These are phyloP conservation scores for Ceratobasidium papillatum DNA, from an alignment of 1,284 basidiomycete genomes.

Conservation along the genomic window DNA sequence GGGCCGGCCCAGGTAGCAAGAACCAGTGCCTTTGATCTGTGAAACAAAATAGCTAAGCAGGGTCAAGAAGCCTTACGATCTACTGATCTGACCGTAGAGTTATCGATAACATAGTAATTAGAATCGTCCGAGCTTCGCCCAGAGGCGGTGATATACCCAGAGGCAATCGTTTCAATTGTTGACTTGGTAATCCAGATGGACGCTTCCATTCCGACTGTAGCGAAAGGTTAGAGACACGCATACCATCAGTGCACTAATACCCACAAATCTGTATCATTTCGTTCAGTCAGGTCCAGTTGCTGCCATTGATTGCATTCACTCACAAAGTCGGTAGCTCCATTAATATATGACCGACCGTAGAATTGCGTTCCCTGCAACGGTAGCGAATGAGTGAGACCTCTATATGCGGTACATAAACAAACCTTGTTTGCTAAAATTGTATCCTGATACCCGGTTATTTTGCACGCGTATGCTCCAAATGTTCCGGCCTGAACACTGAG, in stretches of 20 bases:
- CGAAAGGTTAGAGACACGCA: background rate
- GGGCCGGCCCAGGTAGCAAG: constrained; percentile 39
- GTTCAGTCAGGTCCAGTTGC: background rate
- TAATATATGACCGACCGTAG: constrained; percentile 42
- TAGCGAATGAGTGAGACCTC: background rate
- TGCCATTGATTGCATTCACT: background rate
- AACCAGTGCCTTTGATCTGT: constrained; percentile 6
- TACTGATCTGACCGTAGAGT: constrained; percentile 37
- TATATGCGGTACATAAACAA: background rate
- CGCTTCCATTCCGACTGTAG: constrained; percentile 36
- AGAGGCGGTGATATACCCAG: constrained; percentile 45
- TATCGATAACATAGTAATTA: constrained; percentile 45
- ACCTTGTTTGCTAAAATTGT: constrained; percentile 45
- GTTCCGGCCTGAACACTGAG: constrained; percentile 41
- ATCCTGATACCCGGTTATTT: constrained; percentile 44
- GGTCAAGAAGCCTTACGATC: background rate
- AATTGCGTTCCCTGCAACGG: constrained; percentile 44
- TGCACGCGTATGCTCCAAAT: constrained; percentile 33
- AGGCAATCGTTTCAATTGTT: constrained; percentile 39
- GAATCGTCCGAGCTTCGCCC: constrained; percentile 38
- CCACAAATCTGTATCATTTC: background rate
- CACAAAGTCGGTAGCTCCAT: constrained; percentile 44
- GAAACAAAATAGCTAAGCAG: background rate
- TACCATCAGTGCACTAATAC: background rate
- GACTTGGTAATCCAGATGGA: constrained; percentile 44